These are phyloP conservation scores for Hibiscus mutabilis DNA, from an alignment of 345 rosid species.

Conservation along the genomic window DNA sequence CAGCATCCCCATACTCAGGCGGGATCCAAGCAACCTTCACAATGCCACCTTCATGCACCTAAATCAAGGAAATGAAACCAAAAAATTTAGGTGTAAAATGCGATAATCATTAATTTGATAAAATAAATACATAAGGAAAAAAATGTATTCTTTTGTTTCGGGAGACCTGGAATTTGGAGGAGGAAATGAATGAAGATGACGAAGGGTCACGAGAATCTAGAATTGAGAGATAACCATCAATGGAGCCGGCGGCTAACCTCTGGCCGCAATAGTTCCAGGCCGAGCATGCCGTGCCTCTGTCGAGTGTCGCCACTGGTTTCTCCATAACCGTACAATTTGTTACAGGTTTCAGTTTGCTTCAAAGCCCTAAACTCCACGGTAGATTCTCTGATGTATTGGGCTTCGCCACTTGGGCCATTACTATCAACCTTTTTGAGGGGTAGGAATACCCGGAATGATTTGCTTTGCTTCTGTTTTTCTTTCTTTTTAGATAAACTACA, in stretches of 20 bases:
- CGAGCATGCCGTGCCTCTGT: constrained; percentile 7
- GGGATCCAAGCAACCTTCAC: constrained; percentile 74
- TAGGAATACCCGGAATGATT: too few species aligned
- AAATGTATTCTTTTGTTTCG: too few species aligned
- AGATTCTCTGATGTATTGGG: neutral
- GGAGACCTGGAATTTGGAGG: constrained; percentile 8
- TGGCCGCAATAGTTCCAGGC: neutral
- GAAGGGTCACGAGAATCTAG: constrained; percentile 17
- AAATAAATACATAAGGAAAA: neutral
- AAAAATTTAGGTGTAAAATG: neutral
- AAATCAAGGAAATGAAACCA: neutral
- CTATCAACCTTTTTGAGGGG: too few species aligned
- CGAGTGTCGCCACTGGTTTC: constrained; percentile 12
- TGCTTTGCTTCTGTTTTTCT: too few species aligned
- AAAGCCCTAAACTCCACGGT: neutral
- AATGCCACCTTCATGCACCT: constrained; percentile 48
- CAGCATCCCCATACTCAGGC: constrained; percentile 67
- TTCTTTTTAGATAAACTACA: too few species aligned
- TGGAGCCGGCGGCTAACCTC: constrained; percentile 10
- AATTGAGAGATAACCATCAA: constrained; percentile 3
- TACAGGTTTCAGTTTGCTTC: neutral
- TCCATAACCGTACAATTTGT: constrained; percentile 11
- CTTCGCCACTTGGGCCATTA: neutral
- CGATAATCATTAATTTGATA: neutral
- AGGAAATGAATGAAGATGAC: constrained; percentile 9